A percentile compares a stretch with the other conserved stretches of the same genome.
Evolutionary conservation across 495 filamentous ascomycete species (phyloP).

Genomic region (Cladorrhinum samala): DNA sequence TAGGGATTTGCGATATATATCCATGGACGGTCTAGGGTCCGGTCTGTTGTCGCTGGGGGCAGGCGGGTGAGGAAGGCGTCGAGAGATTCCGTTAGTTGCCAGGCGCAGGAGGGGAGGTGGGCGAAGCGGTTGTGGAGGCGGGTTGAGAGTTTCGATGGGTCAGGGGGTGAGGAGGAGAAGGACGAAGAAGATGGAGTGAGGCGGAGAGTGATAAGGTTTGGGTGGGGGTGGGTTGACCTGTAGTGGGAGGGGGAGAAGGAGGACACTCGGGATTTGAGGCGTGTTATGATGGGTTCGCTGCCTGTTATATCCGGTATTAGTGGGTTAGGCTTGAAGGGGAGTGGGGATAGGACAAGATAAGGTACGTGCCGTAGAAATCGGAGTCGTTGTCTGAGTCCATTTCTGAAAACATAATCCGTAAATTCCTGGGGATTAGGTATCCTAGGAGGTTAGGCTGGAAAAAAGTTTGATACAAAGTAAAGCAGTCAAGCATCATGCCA

Average conservation of each 20-base stretch:
- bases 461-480: no score
- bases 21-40: constrained; percentile 46
- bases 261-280: constrained; percentile 27
- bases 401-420: constrained; percentile 17
- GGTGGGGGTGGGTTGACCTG: constrained; percentile 23
- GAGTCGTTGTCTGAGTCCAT: constrained; percentile 66
- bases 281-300: constrained; percentile 40
- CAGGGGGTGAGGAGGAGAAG: not conserved
- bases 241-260: constrained; percentile 35
- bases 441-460: no score
- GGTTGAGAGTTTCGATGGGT: no score
- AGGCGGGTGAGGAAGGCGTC: constrained; percentile 58
- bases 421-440: no score
- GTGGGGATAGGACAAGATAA: not conserved
- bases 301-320: constrained; percentile 36
- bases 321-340: not conserved
- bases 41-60: constrained; percentile 53
- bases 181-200: not conserved
- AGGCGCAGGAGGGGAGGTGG: constrained; percentile 32
- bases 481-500: no score
- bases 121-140: constrained; percentile 39
- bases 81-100: constrained; percentile 54
- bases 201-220: constrained; percentile 5
- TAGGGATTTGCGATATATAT: constrained; percentile 60
- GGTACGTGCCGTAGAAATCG: constrained; percentile 60